Percentiles rank a stretch among this genome's conserved stretches.
Conservation (phyloP, 2,329 filamentous ascomycete genomes). For the Nigrospora oryzae region DNA sequence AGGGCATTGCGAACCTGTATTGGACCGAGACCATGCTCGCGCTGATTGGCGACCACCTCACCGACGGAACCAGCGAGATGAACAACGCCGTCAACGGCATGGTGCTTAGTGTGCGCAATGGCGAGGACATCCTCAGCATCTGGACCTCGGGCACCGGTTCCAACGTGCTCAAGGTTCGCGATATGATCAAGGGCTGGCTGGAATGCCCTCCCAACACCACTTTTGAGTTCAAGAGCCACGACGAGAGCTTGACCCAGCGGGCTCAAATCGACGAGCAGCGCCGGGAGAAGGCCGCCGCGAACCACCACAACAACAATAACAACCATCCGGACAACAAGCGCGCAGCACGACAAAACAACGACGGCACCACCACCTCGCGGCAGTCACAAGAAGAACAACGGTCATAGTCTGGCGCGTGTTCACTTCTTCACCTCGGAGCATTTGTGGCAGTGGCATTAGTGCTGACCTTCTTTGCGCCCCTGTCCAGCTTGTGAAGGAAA, state of each 20-base stretch:
- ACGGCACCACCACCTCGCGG: background rate
- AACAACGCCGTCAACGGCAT: constrained; percentile 93
- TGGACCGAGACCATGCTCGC: constrained; percentile 93
- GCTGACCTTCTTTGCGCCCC: too few relatives aligned
- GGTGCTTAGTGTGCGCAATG: constrained; percentile 87
- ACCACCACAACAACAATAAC: background rate
- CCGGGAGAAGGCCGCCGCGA: constrained; percentile 64
- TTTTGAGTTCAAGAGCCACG: constrained; percentile 92
- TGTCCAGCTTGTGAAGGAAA: too few relatives aligned
- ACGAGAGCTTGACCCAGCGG: constrained; percentile 88
- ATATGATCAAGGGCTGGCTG: constrained; percentile 88
- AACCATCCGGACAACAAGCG: constrained; percentile 13
- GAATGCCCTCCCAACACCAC: constrained; percentile 81
- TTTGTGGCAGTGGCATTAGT: too few relatives aligned
- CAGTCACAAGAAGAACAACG: constrained; percentile 19
- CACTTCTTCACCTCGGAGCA: too few relatives aligned
- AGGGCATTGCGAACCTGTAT: constrained; percentile 91
- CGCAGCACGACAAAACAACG: constrained; percentile 17
- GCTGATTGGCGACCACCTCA: constrained; percentile 89
- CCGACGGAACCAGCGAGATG: constrained; percentile 76
- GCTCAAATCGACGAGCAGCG: constrained; percentile 85
- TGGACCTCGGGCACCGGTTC: constrained; percentile 94
- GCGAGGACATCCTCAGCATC: constrained; percentile 94
- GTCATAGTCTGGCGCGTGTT: constrained; percentile 10
- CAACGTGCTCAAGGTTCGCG: constrained; percentile 92